phyloP scores from a whole-genome alignment of 805 yeast genomes.

The Yarrowia deformans region DNA sequence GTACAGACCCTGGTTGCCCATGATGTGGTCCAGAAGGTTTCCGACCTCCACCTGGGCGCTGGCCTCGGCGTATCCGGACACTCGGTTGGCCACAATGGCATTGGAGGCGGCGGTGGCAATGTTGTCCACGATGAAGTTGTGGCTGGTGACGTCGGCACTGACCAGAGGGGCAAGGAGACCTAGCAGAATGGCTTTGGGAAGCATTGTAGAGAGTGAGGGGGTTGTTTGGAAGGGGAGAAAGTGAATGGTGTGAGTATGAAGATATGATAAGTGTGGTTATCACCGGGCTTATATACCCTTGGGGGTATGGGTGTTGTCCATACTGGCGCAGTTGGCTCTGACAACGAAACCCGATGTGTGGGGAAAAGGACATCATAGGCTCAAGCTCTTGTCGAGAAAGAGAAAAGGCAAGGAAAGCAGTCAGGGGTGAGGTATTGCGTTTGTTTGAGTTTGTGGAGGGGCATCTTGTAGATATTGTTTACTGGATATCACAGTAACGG shows the following conservation, averaged over 20 bases:
- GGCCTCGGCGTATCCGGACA: conserved; percentile 3
- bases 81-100: conserved; percentile 12
- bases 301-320: neutral
- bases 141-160: neutral
- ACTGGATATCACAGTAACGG: no score
- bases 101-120: neutral
- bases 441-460: conserved; percentile 14
- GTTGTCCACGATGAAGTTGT: conserved; percentile 18
- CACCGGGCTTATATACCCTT: conserved; percentile 2
- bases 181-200: conserved; percentile 10
- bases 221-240: neutral
- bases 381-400: conserved; percentile 8
- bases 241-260: neutral
- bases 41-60: conserved; percentile 5
- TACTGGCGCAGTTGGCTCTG: neutral
- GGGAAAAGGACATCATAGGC: conserved; percentile 12
- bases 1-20: conserved; percentile 27
- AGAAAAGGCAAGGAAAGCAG: neutral
- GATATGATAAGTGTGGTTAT: neutral
- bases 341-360: neutral
- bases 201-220: conserved; percentile 6
- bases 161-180: conserved; percentile 9
- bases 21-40: neutral
- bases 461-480: no score
- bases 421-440: neutral